Base-by-base conservation (phyloP, 108 stramenopile species). In the Conticribra weissflogii region DNA sequence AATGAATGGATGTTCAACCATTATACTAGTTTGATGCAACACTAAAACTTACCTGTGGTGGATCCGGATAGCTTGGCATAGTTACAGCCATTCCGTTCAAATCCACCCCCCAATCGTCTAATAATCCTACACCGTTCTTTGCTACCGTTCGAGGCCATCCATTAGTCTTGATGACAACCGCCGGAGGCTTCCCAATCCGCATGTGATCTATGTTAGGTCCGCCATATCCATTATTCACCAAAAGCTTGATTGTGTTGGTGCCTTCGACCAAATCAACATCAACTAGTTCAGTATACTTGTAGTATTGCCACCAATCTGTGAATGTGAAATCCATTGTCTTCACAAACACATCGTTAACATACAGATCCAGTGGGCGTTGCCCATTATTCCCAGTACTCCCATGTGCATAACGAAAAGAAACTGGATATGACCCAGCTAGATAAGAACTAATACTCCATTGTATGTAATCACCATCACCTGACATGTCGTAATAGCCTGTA, bases 151-250 rank as follows among this genome's bases (percentile, higher is more conserved):
- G 53, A 7, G 69, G 51, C 69, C 63, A 71, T 3, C 76, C 76
- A 66, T 78, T 78, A 16, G 56, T 79, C 44, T 68, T 79, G 28
- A 79, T 51, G 23, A 74, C 53, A 2, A 69, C 51, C 21, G 78
- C 78, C 19, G 78, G 67, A 44, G 72, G 75, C 46, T 76, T 76
- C 5, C 80, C 80, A 2, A 81, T 18, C 14, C 80, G 28, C 49
- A 81, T 49, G 55, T 76, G 75, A 66, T 81, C 80, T 49, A 81
- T 81, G 21, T 76, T 76, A 1, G 80, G 72, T 9, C 73, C 72
- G 14, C 59, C 78, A 46, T 63, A 31, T 59, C 67, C 65, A 19
- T 68, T 58, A 0, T 24, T 32, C 28, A 79, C 54, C 16, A 53
- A 17, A 32, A 81, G 63, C 56, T 66, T 73, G 69, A 81, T 58